These are phyloP conservation scores for Camellia granthamiana DNA, from an alignment of 148 eudicot species.

Conservation along the genomic window DNA sequence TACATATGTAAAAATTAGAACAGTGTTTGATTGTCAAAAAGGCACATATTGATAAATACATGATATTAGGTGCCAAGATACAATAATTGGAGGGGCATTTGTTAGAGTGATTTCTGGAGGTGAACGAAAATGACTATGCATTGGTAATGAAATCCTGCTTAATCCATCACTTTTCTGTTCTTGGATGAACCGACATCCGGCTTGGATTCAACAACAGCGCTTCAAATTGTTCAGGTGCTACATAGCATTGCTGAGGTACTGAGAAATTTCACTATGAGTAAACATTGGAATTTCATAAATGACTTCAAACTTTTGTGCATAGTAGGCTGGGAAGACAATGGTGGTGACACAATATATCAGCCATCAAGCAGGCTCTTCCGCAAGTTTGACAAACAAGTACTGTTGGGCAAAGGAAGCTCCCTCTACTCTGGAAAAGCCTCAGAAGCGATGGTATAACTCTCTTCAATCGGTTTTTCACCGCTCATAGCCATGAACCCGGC, in stretches of 20 bases:
- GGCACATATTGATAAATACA: neutral
- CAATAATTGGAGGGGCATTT: conserved; percentile 65
- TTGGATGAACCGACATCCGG: conserved; percentile 76
- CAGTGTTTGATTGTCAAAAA: too few relatives aligned
- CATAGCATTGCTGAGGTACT: conserved; percentile 55
- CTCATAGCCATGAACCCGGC: conserved; percentile 94
- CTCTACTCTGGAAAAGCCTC: conserved; percentile 88
- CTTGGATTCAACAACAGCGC: conserved; percentile 61
- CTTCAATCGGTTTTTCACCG: conserved; percentile 84
- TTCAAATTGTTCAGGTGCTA: conserved; percentile 45
- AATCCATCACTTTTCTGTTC: conserved; percentile 53
- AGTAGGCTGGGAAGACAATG: conserved; percentile 85
- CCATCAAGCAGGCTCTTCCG: conserved; percentile 96
- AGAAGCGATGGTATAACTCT: conserved; percentile 73
- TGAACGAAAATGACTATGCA: conserved; percentile 63
- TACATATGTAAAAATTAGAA: too few relatives aligned
- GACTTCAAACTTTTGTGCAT: neutral
- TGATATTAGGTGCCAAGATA: conserved; percentile 53
- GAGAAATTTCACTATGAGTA: too few relatives aligned
- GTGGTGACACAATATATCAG: conserved; percentile 96
- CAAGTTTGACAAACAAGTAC: conserved; percentile 83
- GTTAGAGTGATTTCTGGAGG: conserved; percentile 68
- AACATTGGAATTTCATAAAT: too few relatives aligned
- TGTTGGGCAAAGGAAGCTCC: conserved; percentile 87
- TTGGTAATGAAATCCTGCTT: conserved; percentile 55